phyloP scores from a whole-genome alignment of 2,329 filamentous ascomycete genomes.

The Albophoma yamanashiensis region DNA sequence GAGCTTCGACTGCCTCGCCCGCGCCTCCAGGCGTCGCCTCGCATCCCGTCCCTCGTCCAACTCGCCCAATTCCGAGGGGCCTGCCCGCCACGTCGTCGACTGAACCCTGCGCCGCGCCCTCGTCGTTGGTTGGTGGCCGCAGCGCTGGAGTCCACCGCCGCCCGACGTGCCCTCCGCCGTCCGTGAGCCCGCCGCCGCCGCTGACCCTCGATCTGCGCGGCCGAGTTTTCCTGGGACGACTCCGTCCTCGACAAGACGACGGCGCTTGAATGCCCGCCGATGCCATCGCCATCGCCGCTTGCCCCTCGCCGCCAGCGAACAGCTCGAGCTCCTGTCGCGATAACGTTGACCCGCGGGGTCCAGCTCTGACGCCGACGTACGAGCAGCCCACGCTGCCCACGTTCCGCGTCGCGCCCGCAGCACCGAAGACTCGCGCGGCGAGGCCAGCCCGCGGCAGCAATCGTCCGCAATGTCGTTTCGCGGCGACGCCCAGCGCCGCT shows the following conservation, averaged over 20 bases:
- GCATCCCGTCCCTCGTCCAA: neutral
- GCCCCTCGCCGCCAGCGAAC: neutral
- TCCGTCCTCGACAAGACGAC: neutral
- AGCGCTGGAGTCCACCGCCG: neutral
- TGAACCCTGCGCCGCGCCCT: neutral
- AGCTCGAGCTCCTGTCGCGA: slow-evolving; percentile 2
- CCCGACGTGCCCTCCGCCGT: neutral
- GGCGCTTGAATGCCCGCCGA: neutral
- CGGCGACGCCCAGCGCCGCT: slow-evolving; percentile 51
- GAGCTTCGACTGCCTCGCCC: neutral
- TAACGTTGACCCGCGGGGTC: slow-evolving; percentile 9
- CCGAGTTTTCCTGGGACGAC: neutral
- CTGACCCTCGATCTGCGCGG: neutral
- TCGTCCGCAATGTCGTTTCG: slow-evolving; percentile 47
- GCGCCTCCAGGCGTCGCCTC: neutral
- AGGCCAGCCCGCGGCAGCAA: neutral
- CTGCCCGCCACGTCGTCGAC: neutral
- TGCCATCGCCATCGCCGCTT: too few relatives aligned
- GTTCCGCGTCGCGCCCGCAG: neutral
- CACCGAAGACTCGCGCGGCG: neutral
- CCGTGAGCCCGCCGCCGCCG: neutral
- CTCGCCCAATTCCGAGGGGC: neutral
- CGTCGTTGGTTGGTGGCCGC: neutral
- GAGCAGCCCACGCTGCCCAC: neutral
- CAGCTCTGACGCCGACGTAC: slow-evolving; percentile 1